These are phyloP conservation scores for Clonostachys sp. DNA, from an alignment of 2,329 filamentous ascomycete genomes.

Conservation along the genomic window DNA sequence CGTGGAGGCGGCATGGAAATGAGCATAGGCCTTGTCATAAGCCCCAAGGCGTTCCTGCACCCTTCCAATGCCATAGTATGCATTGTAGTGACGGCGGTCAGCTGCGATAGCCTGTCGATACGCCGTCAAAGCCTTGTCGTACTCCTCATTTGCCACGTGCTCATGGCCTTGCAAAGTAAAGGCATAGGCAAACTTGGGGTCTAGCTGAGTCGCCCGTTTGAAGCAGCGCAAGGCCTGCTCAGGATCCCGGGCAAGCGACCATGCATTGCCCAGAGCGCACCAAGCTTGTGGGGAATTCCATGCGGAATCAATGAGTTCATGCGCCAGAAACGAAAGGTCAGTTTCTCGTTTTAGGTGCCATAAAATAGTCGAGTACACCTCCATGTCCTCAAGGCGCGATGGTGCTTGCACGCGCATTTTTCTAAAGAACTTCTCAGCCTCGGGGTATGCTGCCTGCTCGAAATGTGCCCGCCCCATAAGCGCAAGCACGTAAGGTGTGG, in stretches of 20 bases:
- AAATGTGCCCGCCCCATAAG: constrained; percentile 89
- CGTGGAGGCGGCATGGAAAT: constrained; percentile 80
- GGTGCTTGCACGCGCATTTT: constrained; percentile 76
- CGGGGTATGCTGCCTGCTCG: constrained; percentile 80
- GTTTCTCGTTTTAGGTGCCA: constrained; percentile 95
- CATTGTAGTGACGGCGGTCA: constrained; percentile 90
- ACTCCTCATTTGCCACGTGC: constrained; percentile 93
- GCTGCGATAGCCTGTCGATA: constrained; percentile 84
- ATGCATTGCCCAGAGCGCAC: constrained; percentile 93
- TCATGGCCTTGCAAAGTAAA: constrained; percentile 96
- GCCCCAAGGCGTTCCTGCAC: constrained; percentile 90
- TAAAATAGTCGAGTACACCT: constrained; percentile 97
- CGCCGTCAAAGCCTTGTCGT: constrained; percentile 84
- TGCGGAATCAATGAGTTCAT: constrained; percentile 81
- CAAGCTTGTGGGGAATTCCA: constrained; percentile 92
- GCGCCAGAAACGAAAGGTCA: constrained; percentile 85
- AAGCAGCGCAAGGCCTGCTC: constrained; percentile 94
- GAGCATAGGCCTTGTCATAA: constrained; percentile 84
- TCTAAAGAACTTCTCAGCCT: constrained; percentile 83
- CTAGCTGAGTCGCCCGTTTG: constrained; percentile 85
- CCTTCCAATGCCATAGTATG: constrained; percentile 85
- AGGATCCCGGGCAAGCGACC: constrained; percentile 86
- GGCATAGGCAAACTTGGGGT: constrained; percentile 89
- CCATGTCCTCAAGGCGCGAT: constrained; percentile 87
- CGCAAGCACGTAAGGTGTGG: constrained; percentile 89